These are phyloP conservation scores for Pythium phragmiticola DNA, from an alignment of 352 stramenopile genomes.

Conservation along the genomic window DNA sequence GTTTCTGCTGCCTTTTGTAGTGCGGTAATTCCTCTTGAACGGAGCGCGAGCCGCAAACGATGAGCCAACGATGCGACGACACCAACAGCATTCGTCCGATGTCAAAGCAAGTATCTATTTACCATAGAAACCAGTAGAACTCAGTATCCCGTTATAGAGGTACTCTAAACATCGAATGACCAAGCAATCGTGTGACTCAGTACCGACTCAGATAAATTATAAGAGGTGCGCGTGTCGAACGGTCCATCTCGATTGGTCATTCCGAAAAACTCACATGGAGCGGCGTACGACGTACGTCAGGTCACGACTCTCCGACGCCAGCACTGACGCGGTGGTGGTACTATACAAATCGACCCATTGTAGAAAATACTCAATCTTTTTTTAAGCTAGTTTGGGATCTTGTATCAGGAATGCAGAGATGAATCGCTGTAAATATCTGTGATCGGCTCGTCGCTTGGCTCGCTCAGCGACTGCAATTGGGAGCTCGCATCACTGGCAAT, in stretches of 20 bases:
- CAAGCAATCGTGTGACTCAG: neutral
- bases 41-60: neutral
- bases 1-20: too few relatives aligned
- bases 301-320: too few relatives aligned
- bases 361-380: too few relatives aligned
- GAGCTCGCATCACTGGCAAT: neutral
- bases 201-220: conserved; percentile 4
- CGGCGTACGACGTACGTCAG: neutral
- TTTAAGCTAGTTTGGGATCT: too few relatives aligned
- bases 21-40: too few relatives aligned
- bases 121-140: neutral
- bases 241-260: neutral
- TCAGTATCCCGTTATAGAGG: conserved; percentile 5
- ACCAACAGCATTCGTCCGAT: too few relatives aligned
- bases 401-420: too few relatives aligned
- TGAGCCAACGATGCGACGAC: neutral
- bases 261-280: neutral
- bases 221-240: neutral
- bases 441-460: neutral
- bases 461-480: neutral
- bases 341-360: too few relatives aligned
- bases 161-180: neutral
- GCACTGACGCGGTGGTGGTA: too few relatives aligned
- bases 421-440: too few relatives aligned
- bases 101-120: too few relatives aligned